Percentiles rank a stretch among this genome's conserved stretches.
phyloP scores from a whole-genome alignment of 2,329 filamentous ascomycete genomes.

The Rutstroemia sp. region DNA sequence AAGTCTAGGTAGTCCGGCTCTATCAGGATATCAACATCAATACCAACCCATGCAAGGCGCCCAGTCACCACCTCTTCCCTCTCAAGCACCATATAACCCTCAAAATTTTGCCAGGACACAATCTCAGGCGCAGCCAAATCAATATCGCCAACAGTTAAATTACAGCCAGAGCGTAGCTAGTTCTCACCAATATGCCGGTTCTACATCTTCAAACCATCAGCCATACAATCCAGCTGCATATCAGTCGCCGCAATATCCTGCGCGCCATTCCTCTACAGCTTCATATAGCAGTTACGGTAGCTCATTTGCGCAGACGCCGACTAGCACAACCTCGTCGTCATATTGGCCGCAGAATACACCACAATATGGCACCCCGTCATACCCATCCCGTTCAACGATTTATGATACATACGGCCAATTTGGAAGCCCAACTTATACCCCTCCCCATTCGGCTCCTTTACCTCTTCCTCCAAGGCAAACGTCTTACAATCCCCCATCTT shows the following conservation, averaged over 20 bases:
- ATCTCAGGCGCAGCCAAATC: constrained; percentile 31
- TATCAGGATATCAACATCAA: constrained; percentile 43
- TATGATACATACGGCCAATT: constrained; percentile 21
- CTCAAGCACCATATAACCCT: constrained; percentile 49
- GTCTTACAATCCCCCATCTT: constrained; percentile 19
- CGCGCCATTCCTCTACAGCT: constrained; percentile 47
- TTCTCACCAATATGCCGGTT: constrained; percentile 29
- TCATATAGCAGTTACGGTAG: constrained; percentile 41
- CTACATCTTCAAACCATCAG: constrained; percentile 40
- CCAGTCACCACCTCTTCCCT: constrained; percentile 29
- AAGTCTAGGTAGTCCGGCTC: constrained; percentile 22
- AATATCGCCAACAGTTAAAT: constrained; percentile 40
- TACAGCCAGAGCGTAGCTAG: constrained; percentile 37
- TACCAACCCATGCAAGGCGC: constrained; percentile 38
- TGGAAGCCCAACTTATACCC: constrained; percentile 20
- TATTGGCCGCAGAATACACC: constrained; percentile 19
- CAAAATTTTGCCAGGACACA: constrained; percentile 46
- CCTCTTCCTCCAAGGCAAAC: constrained; percentile 15
- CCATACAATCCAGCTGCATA: constrained; percentile 60
- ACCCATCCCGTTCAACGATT: constrained; percentile 18
- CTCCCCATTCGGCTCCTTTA: constrained; percentile 16
- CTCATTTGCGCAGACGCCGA: constrained; percentile 32
- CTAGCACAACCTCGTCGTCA: constrained; percentile 33
- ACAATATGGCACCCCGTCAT: constrained; percentile 18
- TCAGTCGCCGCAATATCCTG: constrained; percentile 40